Evolutionary conservation across 1,139 yeast species (phyloP).

Genomic region (Hyphopichia wangnamkhiaoensis): DNA sequence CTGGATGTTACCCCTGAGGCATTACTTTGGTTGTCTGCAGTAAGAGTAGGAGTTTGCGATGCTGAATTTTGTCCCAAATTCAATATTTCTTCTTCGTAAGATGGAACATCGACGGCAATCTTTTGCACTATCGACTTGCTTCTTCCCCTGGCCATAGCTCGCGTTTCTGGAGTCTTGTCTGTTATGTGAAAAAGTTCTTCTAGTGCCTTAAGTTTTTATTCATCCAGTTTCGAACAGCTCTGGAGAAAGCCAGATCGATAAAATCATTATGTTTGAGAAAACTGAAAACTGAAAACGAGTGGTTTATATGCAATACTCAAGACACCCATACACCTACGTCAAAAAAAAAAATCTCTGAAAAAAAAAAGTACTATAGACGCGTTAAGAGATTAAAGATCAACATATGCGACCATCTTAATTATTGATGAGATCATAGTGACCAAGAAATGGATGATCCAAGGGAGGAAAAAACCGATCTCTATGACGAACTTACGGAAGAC

Average conservation of each 20-base stretch:
- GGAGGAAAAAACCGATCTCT: constrained; percentile 17
- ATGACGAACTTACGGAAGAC: constrained; percentile 27
- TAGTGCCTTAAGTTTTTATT: no score
- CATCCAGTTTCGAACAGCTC: constrained; percentile 35
- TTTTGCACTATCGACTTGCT: constrained; percentile 54
- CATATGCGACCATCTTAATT: background rate
- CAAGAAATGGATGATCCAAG: constrained; percentile 20
- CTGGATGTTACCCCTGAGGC: constrained; percentile 1
- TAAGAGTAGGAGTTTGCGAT: background rate
- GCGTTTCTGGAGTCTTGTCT: no score
- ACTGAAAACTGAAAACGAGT: no score
- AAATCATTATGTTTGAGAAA: no score
- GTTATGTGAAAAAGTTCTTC: no score
- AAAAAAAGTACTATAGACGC: background rate
- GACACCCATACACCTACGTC: background rate
- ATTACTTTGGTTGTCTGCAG: constrained; percentile 6
- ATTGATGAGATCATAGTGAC: background rate
- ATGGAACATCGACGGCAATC: constrained; percentile 42
- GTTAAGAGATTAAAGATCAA: no score
- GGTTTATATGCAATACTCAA: no score
- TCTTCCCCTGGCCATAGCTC: constrained; percentile 38
- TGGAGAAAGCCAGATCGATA: constrained; percentile 57
- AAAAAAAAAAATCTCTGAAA: no score
- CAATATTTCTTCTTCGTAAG: constrained; percentile 21
- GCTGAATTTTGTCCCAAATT: constrained; percentile 10